A percentile compares a stretch with the other conserved stretches of the same genome.
Conservation (phyloP, 2,329 filamentous ascomycete species). For the Aspergillus sp. region DNA sequence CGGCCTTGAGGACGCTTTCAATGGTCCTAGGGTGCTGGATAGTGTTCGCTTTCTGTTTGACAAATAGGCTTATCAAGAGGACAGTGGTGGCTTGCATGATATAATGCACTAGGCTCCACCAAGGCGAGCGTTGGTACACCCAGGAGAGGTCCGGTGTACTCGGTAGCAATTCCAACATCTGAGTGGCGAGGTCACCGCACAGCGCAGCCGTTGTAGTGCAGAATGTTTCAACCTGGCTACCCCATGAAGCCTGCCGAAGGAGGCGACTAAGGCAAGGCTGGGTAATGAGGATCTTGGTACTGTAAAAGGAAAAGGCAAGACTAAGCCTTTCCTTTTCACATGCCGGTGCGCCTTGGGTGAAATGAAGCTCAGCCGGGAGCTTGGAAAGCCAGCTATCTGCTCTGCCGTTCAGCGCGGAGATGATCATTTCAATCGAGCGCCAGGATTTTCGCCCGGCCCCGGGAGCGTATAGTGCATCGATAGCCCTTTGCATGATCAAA, state of each 20-base stretch:
- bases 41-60: conserved; percentile 6
- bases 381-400: conserved; percentile 45
- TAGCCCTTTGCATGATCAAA: conserved; percentile 40
- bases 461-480: conserved; percentile 46
- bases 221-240: conserved; percentile 32
- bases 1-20: conserved; percentile 10
- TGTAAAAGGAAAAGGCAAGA: conserved; percentile 49
- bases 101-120: conserved; percentile 48
- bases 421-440: conserved; percentile 42
- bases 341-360: conserved; percentile 31
- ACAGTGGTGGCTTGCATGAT: conserved; percentile 44
- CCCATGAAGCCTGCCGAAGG: conserved; percentile 33
- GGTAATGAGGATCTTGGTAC: conserved; percentile 47
- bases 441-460: conserved; percentile 39
- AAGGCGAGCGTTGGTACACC: conserved; percentile 39
- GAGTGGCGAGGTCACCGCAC: conserved; percentile 43
- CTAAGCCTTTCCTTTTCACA: conserved; percentile 40
- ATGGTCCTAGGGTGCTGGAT: conserved; percentile 1
- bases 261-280: conserved; percentile 49
- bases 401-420: conserved; percentile 39
- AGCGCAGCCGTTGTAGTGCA: conserved; percentile 40
- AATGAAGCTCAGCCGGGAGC: conserved; percentile 44
- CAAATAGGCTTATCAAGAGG: conserved; percentile 9
- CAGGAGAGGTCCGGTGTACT: conserved; percentile 36
- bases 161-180: conserved; percentile 43